These are phyloP conservation scores for Alternaria dauci DNA, from an alignment of 2,329 filamentous ascomycete species.

Conservation along the genomic window DNA sequence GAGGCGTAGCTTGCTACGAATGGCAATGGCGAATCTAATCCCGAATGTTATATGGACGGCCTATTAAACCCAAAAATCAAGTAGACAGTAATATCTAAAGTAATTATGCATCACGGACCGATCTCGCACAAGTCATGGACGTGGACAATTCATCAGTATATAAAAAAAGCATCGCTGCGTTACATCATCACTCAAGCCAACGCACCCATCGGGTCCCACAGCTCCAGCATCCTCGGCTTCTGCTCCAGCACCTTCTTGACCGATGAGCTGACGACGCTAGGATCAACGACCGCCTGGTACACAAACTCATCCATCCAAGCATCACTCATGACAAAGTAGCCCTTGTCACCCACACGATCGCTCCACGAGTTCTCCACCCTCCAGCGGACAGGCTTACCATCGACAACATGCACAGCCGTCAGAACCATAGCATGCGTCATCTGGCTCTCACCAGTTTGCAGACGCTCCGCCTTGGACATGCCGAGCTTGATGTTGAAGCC, in stretches of 20 bases:
- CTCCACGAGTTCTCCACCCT: slow-evolving; percentile 90
- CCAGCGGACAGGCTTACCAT: slow-evolving; percentile 76
- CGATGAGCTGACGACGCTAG: slow-evolving; percentile 65
- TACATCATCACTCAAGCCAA: slow-evolving; percentile 59
- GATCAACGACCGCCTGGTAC: slow-evolving; percentile 86
- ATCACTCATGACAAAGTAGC: slow-evolving; percentile 91
- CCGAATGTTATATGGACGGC: neutral
- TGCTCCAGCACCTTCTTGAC: slow-evolving; percentile 74
- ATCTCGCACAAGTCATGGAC: neutral
- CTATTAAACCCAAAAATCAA: neutral
- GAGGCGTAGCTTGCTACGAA: neutral
- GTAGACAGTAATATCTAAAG: neutral
- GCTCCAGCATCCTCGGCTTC: slow-evolving; percentile 67
- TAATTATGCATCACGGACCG: neutral
- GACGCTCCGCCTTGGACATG: slow-evolving; percentile 77
- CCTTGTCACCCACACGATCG: slow-evolving; percentile 71
- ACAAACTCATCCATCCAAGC: slow-evolving; percentile 71
- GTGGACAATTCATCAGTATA: neutral
- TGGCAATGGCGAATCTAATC: neutral
- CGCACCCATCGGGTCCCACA: slow-evolving; percentile 84
- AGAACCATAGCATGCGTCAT: slow-evolving; percentile 97
- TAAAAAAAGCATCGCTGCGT: neutral
- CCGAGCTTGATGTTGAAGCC: slow-evolving; percentile 81
- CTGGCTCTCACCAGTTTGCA: slow-evolving; percentile 76
- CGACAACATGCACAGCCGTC: slow-evolving; percentile 80